Evolutionary conservation across 768 basidiomycete species (phyloP), one percentile per base, ranked within the genome.

Genomic region (Tulasnella sp.): DNA sequence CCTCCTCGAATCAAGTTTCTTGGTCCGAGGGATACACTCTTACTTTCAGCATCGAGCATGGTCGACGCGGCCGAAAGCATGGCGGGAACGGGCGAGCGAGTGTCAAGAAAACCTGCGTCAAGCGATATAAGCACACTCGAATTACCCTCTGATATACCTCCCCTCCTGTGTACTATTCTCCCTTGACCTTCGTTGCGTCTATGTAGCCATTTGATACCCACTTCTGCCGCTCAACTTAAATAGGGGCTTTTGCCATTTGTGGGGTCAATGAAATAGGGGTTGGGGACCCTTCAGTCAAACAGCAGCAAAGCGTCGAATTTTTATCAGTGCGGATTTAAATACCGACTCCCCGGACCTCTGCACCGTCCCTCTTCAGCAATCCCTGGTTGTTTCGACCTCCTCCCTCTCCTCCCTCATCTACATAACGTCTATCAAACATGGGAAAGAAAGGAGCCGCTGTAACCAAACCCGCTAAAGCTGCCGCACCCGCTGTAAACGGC

Each of bases 371-470:
- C 72, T 40, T 24, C 58, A 48, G n/a, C 48, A 77, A n/a, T n/a
- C 76, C 48, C 64, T 16, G 16, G 12, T 37, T 69, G 64, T 69
- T 37, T 69, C 64, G 28, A 34, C 34, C 64, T 28, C 14, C 14
- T 37, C 64, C 64, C 20, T 69, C 18, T 31, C 64, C 34, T 37
- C 64, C n/a, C 64, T 6, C 31, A 22, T 12, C 31, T 69, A 37
- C 64, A 31, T 69, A 4, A 1, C 4, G 12, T 69, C 31, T 37
- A 69, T 20, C 11, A 28, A 78, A 44, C 28, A 80, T 64, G 72
- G 80, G 50, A 34, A 81, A 81, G 80, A 80, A 80, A 34, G 14
- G 20, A 50, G 40, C 72, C 34, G 54, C 40, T 40, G 75, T 18
- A 6, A 60, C 31, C 44, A 50, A 69, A 37, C 28, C 80, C n/a